phyloP scores from a whole-genome alignment of 352 stramenopile genomes.

The Aphanomyces cochlioides region DNA sequence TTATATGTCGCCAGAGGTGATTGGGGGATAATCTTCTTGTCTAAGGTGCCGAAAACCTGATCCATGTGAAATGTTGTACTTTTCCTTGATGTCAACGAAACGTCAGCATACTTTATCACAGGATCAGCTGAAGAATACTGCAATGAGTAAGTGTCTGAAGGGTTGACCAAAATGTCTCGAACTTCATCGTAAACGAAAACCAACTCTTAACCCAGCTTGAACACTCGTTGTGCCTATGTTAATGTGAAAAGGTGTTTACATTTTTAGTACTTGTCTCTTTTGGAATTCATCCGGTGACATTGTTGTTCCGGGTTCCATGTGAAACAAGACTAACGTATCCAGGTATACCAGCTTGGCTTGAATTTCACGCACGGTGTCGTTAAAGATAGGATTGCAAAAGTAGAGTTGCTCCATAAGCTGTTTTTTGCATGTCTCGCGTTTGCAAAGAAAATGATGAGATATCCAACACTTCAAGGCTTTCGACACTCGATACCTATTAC shows the following conservation, averaged over 20 bases:
- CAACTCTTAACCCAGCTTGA: background rate
- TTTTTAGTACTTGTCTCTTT: background rate
- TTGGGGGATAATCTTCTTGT: slow-evolving; percentile 33
- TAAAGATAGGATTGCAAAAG: slow-evolving; percentile 23
- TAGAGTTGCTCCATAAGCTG: background rate
- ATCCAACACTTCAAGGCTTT: slow-evolving; percentile 24
- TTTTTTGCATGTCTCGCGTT: background rate
- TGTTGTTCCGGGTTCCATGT: background rate
- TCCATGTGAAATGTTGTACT: slow-evolving; percentile 21
- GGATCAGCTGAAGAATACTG: slow-evolving; percentile 19
- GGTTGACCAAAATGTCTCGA: background rate
- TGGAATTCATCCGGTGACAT: background rate
- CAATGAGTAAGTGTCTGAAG: slow-evolving; percentile 6
- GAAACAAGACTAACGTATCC: background rate
- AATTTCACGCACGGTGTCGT: slow-evolving; percentile 10
- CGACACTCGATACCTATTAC: slow-evolving; percentile 7
- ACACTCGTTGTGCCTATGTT: background rate
- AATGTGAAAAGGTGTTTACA: background rate
- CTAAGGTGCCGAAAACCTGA: slow-evolving; percentile 16
- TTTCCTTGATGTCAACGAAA: slow-evolving; percentile 14
- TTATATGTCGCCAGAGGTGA: slow-evolving; percentile 33
- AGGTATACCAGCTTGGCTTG: slow-evolving; percentile 5
- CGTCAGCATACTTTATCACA: slow-evolving; percentile 24
- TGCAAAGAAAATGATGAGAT: slow-evolving; percentile 2
- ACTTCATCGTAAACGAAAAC: background rate